These are phyloP conservation scores for Malus orientalis DNA, from an alignment of 306 rosid species.

Conservation along the genomic window DNA sequence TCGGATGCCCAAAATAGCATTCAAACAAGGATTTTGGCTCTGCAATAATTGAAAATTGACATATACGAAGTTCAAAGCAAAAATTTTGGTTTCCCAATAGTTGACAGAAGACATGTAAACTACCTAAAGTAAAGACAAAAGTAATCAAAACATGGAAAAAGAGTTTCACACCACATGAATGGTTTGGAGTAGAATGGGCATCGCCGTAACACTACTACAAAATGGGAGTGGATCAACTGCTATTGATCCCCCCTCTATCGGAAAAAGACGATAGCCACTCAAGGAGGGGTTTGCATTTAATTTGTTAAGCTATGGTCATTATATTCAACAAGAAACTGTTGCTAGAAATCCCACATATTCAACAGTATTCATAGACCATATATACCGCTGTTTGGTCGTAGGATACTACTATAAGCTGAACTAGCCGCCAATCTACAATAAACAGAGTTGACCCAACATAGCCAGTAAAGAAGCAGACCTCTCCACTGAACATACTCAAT, in stretches of 20 bases:
- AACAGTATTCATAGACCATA: not conserved
- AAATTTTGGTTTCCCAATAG: not conserved
- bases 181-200: not conserved
- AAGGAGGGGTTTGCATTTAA: not conserved
- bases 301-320: not conserved
- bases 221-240: not conserved
- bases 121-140: not conserved
- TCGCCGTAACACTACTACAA: not conserved
- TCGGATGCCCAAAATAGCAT: not conserved
- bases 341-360: not conserved
- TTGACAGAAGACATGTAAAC: not conserved
- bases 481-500: not conserved
- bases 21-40: not conserved
- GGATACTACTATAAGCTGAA: not conserved
- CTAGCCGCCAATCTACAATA: not conserved
- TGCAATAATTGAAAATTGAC: not conserved
- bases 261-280: not conserved
- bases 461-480: not conserved
- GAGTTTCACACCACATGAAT: not conserved
- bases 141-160: not conserved
- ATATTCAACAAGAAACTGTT: not conserved
- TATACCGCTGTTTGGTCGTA: not conserved
- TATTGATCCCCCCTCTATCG: not conserved
- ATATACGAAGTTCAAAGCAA: no score
- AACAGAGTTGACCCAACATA: not conserved